phyloP scores from a whole-genome alignment of 257 asterid genomes.

The Thymus quinquecostatus region DNA sequence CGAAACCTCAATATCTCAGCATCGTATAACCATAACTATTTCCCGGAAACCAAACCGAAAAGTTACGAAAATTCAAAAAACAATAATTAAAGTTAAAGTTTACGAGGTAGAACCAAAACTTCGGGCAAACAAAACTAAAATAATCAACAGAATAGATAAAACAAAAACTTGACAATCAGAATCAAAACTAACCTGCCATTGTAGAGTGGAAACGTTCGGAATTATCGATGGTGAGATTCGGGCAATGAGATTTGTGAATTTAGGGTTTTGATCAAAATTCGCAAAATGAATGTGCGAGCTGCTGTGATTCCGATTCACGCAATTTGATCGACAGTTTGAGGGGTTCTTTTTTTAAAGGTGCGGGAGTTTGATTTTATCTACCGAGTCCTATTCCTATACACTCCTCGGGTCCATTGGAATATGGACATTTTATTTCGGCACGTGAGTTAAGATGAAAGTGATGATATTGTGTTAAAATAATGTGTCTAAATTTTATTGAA shows the following conservation, averaged over 20 bases:
- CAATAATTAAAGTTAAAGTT: not conserved
- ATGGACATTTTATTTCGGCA: no score
- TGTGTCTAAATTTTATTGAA: no score
- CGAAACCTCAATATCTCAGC: slow-evolving; percentile 5
- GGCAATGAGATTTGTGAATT: slow-evolving; percentile 1
- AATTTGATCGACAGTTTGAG: not conserved
- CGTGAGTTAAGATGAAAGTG: no score
- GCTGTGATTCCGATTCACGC: no score
- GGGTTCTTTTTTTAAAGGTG: not conserved
- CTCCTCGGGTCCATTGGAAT: no score
- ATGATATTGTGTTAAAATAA: no score
- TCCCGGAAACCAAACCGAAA: not conserved
- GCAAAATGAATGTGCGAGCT: not conserved
- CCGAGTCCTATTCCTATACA: not conserved
- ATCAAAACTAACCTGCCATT: slow-evolving; percentile 17
- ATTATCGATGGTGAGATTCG: slow-evolving; percentile 3
- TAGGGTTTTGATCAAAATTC: slow-evolving; percentile 37
- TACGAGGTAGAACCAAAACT: not conserved
- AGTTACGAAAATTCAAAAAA: not conserved
- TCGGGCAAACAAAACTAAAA: not conserved
- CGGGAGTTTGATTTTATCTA: not conserved
- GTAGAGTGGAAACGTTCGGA: not conserved
- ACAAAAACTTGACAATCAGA: not conserved
- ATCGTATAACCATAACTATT: not conserved
- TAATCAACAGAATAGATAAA: not conserved